Evolutionary conservation across 345 rosid genomes (phyloP), one percentile per base, ranked within the genome.

Genomic region (Jatropha curcas): DNA sequence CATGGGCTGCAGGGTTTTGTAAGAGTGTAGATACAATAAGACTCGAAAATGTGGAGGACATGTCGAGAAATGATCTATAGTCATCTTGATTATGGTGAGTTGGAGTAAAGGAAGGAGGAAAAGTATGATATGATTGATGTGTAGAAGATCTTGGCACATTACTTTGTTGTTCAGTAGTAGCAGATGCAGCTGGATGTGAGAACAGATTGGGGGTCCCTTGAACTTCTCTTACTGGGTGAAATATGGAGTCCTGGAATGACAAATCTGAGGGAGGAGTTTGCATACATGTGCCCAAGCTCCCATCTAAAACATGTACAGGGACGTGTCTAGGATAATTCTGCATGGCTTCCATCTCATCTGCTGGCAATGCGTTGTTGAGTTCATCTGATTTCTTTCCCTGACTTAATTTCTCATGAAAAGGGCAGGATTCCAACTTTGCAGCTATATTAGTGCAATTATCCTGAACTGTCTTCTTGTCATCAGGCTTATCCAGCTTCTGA

Each of bases 1-100:
- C 88, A 79, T 92, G 91, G 52, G 95, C 90, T 43, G 93, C 89
- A 11, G 98, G 97, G 78, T 90, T 89, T 62, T 94, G 98, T 73
- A 88, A 77, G 82, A 94, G 79, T 76, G 81, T 77, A 71, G 97
- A 90, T 65, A 84, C 79, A 63, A 94, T 43, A 52, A 86, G 95
- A 81, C 85, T 89, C 14, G 93, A 87, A 87, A 90, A 94, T 9
- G 88, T 73, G 58, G 97, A 88, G 53, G 97, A 88, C 3, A 84
- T 75, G 30, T 89, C 94, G 68, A 86, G 88, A 82, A 87, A 87
- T n/a, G 92, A 88, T 77, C 67, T 84, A 70, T 85, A 87, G 79
- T 86, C 96, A 77, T 89, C 86, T 76, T 85, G 93, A 72, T 81
- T 82, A 77, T 77, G 87, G 62, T 56, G 79, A 74, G 82, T 53